Base-by-base conservation (phyloP, 768 basidiomycete species). In the Holtermannia corniformis region DNA sequence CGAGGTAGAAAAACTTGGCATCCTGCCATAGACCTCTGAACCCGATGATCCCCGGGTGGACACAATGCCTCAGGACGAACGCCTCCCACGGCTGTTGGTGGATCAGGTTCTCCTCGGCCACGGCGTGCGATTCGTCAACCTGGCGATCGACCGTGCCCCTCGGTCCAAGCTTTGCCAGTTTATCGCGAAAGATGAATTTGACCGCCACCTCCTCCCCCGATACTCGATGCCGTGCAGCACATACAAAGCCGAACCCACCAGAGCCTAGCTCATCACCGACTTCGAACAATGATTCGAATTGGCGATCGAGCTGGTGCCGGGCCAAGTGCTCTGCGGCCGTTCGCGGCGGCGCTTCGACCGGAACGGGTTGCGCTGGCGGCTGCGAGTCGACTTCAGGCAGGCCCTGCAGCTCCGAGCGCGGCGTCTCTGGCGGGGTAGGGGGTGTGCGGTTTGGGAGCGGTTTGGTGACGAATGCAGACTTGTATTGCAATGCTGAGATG, bases 241-340 rank as follows among this genome's bases (percentile, higher is more conserved):
- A 86, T 23, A 96, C 92, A 68, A 96, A 95, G 1, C 91, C 91
- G 67, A 91, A 96, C 16, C 91, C 91, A 42, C 92, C 92, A 10
- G 83, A 82, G 41, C 92, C 92, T 22, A 96, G 71, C 43, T 74
- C 73, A 21, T 73, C 71, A 14, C 57, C 51, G 40, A 76, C n/a
- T n/a, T n/a, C n/a, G n/a, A n/a, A n/a, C n/a, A n/a, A n/a, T n/a
- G n/a, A n/a, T n/a, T n/a, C n/a, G n/a, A n/a, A n/a, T n/a, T n/a
- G n/a, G n/a, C n/a, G n/a, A n/a, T n/a, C n/a, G n/a, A n/a, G n/a
- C n/a, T n/a, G n/a, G n/a, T n/a, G n/a, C n/a, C n/a, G n/a, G n/a
- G n/a, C n/a, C n/a, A n/a, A n/a, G n/a, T n/a, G n/a, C n/a, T n/a
- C n/a, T n/a, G n/a, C n/a, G n/a, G n/a, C n/a, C n/a, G n/a, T n/a